phyloP scores from a whole-genome alignment of 495 filamentous ascomycete genomes.

The Apiosordaria backusii region DNA sequence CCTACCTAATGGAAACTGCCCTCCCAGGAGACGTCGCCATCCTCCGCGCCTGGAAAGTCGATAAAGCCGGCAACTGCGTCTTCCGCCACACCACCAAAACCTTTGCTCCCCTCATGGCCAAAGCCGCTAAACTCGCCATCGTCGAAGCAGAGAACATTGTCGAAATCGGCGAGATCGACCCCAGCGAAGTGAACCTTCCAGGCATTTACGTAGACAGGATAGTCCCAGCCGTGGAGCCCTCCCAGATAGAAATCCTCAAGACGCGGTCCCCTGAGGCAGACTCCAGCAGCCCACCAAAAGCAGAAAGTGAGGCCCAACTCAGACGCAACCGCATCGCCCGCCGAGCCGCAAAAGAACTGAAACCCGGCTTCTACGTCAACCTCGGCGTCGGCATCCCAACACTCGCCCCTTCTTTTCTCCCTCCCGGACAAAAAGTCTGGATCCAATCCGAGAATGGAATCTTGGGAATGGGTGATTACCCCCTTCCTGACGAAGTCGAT shows the following conservation, averaged over 20 bases:
- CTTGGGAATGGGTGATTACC: slow-evolving; percentile 61
- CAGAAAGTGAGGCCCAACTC: slow-evolving; percentile 31
- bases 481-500: slow-evolving; percentile 30
- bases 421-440: slow-evolving; percentile 49
- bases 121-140: slow-evolving; percentile 59
- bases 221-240: slow-evolving; percentile 52
- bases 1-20: slow-evolving; percentile 61
- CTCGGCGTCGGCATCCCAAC: slow-evolving; percentile 63
- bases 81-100: slow-evolving; percentile 64
- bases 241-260: slow-evolving; percentile 57
- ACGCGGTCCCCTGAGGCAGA: slow-evolving; percentile 33
- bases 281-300: slow-evolving; percentile 17
- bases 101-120: slow-evolving; percentile 57
- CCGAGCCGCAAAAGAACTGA: slow-evolving; percentile 59
- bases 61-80: slow-evolving; percentile 60
- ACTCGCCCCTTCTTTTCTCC: slow-evolving; percentile 54
- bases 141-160: slow-evolving; percentile 70
- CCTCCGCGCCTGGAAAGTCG: slow-evolving; percentile 60
- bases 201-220: slow-evolving; percentile 64
- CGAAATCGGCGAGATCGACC: slow-evolving; percentile 54
- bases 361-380: slow-evolving; percentile 64
- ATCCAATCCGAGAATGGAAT: slow-evolving; percentile 62
- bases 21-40: slow-evolving; percentile 62
- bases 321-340: slow-evolving; percentile 56
- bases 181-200: slow-evolving; percentile 56